Percentiles rank a stretch among this genome's conserved stretches.
Conservation (phyloP, 1,284 basidiomycete genomes). For the Cryptococcus floricola region DNA sequence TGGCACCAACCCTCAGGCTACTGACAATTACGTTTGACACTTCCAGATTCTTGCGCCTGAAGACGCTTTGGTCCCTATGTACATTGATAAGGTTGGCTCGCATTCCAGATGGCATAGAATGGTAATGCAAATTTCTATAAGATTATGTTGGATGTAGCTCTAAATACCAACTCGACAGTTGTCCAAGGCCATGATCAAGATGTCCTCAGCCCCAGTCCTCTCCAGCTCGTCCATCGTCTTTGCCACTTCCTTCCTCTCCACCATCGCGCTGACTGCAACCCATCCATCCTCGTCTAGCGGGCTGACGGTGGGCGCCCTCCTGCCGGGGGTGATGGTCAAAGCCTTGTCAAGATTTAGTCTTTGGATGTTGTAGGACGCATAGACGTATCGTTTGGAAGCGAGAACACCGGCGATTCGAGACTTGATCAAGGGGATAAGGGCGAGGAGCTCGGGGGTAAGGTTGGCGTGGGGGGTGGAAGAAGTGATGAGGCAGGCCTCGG, state of each 20-base stretch:
- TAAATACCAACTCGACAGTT: constrained; percentile 81
- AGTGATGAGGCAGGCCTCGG: constrained; percentile 92
- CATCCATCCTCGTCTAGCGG: constrained; percentile 74
- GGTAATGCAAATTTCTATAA: no score
- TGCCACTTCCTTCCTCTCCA: constrained; percentile 78
- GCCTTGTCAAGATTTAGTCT: constrained; percentile 63
- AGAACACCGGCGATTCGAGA: constrained; percentile 88
- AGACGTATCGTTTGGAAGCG: constrained; percentile 80
- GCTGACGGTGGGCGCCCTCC: constrained; percentile 84
- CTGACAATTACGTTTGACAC: no score
- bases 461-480: constrained; percentile 65
- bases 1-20: no score
- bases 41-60: no score
- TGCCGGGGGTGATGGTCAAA: constrained; percentile 76
- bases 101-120: no score
- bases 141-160: not conserved
- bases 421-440: constrained; percentile 74
- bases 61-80: no score
- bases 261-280: constrained; percentile 92
- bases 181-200: constrained; percentile 82
- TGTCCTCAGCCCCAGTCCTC: constrained; percentile 79
- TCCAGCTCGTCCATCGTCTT: constrained; percentile 87
- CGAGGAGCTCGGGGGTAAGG: constrained; percentile 54
- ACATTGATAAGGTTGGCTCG: no score
- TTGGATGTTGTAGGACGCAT: constrained; percentile 87